These are phyloP conservation scores for Alternaria novae-zelandiae DNA, from an alignment of 2,329 filamentous ascomycete genomes.

Conservation along the genomic window DNA sequence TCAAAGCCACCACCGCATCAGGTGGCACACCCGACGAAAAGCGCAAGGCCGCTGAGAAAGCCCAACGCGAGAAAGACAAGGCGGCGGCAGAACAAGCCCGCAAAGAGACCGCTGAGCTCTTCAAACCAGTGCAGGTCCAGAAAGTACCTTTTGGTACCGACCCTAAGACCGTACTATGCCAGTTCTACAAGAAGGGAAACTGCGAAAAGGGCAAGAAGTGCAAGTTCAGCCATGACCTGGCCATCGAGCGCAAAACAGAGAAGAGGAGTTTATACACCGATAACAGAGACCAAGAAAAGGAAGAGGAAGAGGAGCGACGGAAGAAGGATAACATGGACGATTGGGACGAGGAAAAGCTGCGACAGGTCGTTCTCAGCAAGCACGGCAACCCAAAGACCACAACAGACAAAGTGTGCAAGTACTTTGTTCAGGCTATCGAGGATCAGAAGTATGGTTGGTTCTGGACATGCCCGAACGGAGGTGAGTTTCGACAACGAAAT, in stretches of 20 bases:
- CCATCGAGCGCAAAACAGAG: constrained; percentile 86
- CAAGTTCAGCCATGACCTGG: constrained; percentile 94
- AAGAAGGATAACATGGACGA: constrained; percentile 92
- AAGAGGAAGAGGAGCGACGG: constrained; percentile 75
- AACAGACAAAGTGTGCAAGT: constrained; percentile 99
- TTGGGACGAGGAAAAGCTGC: constrained; percentile 97
- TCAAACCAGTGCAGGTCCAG: constrained; percentile 94
- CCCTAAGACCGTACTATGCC: constrained; percentile 94
- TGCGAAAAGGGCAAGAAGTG: constrained; percentile 95
- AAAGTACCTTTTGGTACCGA: constrained; percentile 98
- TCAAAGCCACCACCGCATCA: constrained; percentile 68
- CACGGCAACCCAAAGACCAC: constrained; percentile 95
- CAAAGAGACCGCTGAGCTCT: constrained; percentile 78
- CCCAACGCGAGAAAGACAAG: constrained; percentile 82
- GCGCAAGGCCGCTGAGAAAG: constrained; percentile 71
- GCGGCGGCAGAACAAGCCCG: constrained; percentile 84
- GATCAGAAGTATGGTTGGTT: constrained; percentile 99
- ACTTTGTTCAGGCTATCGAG: constrained; percentile 95
- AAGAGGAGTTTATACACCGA: constrained; percentile 94
- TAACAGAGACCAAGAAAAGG: constrained; percentile 73
- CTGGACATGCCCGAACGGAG: constrained; percentile 96
- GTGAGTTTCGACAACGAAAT: neutral
- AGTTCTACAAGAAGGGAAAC: constrained; percentile 96
- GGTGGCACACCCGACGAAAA: constrained; percentile 84
- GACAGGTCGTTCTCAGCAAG: constrained; percentile 89